Evolutionary conservation across 352 stramenopile species (phyloP), one percentile per base, ranked within the genome.

Genomic region (Lagenidium sp.): DNA sequence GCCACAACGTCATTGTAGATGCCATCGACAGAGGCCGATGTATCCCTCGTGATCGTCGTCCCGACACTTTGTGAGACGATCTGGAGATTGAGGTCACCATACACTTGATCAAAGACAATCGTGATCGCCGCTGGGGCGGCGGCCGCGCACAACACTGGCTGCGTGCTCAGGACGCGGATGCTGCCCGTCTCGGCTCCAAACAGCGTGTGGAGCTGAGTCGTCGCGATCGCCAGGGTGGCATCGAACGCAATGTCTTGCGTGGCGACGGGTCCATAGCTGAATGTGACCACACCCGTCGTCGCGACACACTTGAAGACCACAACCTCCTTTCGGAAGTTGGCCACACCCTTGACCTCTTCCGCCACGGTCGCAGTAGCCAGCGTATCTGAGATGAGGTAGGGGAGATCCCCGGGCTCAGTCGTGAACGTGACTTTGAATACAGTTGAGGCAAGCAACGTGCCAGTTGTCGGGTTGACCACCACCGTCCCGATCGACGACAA

Each of bases 251-350:
- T 38, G 7, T 23, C 23, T 32, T 53, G 36, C 2, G 25, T 22
- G 4, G n/a, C 6, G 0, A 28, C 16, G 4, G 36, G n/a, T 0
- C 57, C 60, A 18, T 51, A 59, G 0, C 44, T 41, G 18, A 88
- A 76, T 7, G 8, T 47, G 13, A 88, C 65, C 1, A 25, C 49
- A 0, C 63, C 68, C 1, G 53, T 34, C 0, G 47, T 57, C 4
- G 67, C 71, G 2, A 53, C 23, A 36, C 75, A 85, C 15, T 53
- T 57, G 40, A 88, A 82, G 8, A 85, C 65, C 1, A 74, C 25
- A 19, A 82, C 53, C 44, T 85, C 68, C 47, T 88, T 88, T 11
- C 69, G 67, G 43, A 73, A 88, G 24, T 71, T 85, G 5, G 75
- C 78, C 28, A 43, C 54, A 0, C 78, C 78, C 4, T 38, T 31